Base-by-base conservation (phyloP, 2,329 filamentous ascomycete genomes). In the Microdochium bolleyi region DNA sequence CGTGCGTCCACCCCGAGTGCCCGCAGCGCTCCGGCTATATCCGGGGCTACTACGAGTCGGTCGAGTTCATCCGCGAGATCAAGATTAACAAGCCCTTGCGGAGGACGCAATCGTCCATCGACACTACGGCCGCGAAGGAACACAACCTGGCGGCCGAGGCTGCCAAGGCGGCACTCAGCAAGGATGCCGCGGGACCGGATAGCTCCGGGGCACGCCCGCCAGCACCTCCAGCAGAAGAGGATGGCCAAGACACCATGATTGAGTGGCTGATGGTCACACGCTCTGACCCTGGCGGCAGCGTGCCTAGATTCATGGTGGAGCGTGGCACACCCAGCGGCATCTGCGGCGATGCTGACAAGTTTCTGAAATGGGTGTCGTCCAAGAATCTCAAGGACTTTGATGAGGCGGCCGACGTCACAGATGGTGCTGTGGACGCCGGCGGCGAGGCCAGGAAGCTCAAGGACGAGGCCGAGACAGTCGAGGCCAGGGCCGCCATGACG, bases 231-330 rank as follows among this genome's bases (percentile, higher is more conserved):
- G 56, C 54, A 1, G 58, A 57, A 2, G 58, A 62, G 2, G 61
- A 62, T 13, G 64, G 69, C 10, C 64, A 70, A 1, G 64, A 72
- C n/a, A 73, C 68, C 25, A 69, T 73, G 24, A 66, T 96, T 1
- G 91, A 96, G 67, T 96, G 91, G 91, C 80, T 94, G 55, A 96
- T 96, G 91, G 83, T 95, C 19, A 95, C 90, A 1, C 79, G 91
- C 49, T 92, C 88, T 65, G 90, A 96, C 61, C 90, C 91, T 2
- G 91, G 91, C 11, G 91, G 91, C 51, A 92, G 84, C 54, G 91
- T 96, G 19, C 91, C 91, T 1, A 80, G 88, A 14, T 95, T 94
- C 70, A 85, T 96, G 78, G 89, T 95, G n/a, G 91, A 95, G 62
- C 84, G 89, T 64, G 89, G 88, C 27, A 95, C 91, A 0, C 91